These are phyloP conservation scores for Lolium perenne DNA, from an alignment of 176 grass and related monocot genomes.

Conservation along the genomic window DNA sequence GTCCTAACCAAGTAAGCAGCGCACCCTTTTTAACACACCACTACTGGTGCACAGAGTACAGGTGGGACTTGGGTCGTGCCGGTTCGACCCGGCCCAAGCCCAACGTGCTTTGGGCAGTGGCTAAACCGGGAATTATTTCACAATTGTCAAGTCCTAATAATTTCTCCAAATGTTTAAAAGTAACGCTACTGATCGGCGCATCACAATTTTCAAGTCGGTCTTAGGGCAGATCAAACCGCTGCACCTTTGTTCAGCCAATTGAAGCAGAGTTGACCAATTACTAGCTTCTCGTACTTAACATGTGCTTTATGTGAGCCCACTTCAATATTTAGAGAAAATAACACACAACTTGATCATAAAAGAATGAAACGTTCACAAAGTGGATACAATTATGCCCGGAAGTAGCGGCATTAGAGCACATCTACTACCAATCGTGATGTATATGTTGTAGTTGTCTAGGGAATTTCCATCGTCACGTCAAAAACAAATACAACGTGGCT, in stretches of 20 bases:
- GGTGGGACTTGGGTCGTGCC: too few species aligned
- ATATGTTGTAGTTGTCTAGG: background rate
- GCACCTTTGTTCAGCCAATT: background rate
- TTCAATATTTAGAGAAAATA: too few species aligned
- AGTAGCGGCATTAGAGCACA: background rate
- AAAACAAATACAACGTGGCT: background rate
- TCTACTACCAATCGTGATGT: background rate
- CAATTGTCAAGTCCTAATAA: too few species aligned
- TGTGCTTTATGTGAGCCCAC: background rate
- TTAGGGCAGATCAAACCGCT: background rate
- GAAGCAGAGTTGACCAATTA: background rate
- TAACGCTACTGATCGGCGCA: background rate
- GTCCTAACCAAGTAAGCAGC: too few species aligned
- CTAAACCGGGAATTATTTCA: too few species aligned
- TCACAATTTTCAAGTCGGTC: slow-evolving; percentile 2
- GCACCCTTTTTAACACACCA: too few species aligned
- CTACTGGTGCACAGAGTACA: too few species aligned
- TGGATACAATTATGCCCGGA: too few species aligned
- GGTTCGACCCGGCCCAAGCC: too few species aligned
- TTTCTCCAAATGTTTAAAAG: background rate
- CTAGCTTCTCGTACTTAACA: background rate
- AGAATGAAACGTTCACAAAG: too few species aligned
- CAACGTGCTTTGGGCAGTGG: too few species aligned
- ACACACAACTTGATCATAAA: too few species aligned
- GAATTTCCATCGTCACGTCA: background rate